Conservation (phyloP, 257 asterid genomes). For the Fraxinus americana region DNA sequence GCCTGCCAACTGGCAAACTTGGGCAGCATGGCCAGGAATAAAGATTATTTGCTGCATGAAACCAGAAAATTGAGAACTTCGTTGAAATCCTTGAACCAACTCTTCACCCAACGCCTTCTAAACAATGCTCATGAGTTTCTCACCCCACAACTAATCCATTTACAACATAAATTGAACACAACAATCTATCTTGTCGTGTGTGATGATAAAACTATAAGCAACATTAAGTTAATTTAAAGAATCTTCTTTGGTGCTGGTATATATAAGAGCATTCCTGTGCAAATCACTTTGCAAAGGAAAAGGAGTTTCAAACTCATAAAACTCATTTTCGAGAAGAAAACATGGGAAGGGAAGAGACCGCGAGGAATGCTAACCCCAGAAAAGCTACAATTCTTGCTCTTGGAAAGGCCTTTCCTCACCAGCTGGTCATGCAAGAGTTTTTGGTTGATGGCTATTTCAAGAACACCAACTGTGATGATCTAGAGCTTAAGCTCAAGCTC, state of each 20-base stretch:
- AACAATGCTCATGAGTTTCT: slow-evolving; percentile 35
- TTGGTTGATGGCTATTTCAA: slow-evolving; percentile 87
- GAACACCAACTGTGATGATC: slow-evolving; percentile 79
- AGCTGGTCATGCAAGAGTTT: slow-evolving; percentile 88
- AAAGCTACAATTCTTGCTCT: slow-evolving; percentile 77
- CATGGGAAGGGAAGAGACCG: slow-evolving; percentile 44
- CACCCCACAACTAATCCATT: slow-evolving; percentile 44
- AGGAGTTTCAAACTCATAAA: neutral
- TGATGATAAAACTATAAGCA: slow-evolving; percentile 19
- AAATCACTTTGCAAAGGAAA: neutral
- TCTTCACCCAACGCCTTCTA: slow-evolving; percentile 22
- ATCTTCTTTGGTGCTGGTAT: slow-evolving; percentile 13
- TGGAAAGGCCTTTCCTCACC: slow-evolving; percentile 97
- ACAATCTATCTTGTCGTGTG: neutral
- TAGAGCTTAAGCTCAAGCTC: slow-evolving; percentile 80
- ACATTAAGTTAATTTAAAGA: slow-evolving; percentile 7
- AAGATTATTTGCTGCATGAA: neutral
- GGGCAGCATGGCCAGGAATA: neutral
- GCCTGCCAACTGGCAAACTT: no score
- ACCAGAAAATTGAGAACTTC: neutral
- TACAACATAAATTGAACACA: neutral
- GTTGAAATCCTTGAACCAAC: slow-evolving; percentile 22
- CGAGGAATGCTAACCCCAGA: slow-evolving; percentile 22
- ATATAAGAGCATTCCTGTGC: slow-evolving; percentile 19
- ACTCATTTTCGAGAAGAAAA: neutral